phyloP scores from a whole-genome alignment of 306 rosid species.

The Hippophae rhamnoides region DNA sequence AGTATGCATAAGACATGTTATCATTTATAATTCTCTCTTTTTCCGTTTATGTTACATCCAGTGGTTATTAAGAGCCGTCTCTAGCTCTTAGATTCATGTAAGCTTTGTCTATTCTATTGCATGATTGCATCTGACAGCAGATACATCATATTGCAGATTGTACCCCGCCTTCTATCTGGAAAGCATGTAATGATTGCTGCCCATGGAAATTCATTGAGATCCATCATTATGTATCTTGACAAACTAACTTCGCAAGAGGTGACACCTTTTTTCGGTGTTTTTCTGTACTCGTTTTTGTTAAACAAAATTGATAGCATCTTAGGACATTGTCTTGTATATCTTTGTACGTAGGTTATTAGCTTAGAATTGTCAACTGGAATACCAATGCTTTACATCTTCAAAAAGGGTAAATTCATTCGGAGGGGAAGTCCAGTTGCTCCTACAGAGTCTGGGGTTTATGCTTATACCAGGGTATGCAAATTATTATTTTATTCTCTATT shows the following conservation, averaged over 20 bases:
- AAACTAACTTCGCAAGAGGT: constrained; percentile 75
- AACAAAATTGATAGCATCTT: neutral
- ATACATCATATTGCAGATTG: constrained; percentile 45
- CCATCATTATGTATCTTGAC: constrained; percentile 74
- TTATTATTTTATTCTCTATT: no score
- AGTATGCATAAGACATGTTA: constrained; percentile 20
- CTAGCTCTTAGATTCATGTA: neutral
- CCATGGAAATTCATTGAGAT: constrained; percentile 75
- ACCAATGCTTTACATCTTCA: constrained; percentile 66
- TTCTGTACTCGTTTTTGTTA: no score
- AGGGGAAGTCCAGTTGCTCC: constrained; percentile 77
- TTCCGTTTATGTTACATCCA: neutral
- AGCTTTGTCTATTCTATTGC: neutral
- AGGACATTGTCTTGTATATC: neutral
- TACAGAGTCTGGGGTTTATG: constrained; percentile 67
- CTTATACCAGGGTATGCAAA: constrained; percentile 45
- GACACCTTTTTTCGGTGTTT: neutral
- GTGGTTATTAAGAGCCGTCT: neutral
- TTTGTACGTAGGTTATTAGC: constrained; percentile 47
- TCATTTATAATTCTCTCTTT: neutral
- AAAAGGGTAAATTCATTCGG: constrained; percentile 53
- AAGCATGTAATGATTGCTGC: constrained; percentile 72
- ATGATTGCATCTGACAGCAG: constrained; percentile 7
- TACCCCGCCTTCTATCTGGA: constrained; percentile 60
- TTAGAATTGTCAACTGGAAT: constrained; percentile 70